A percentile compares a stretch with the other conserved stretches of the same genome.
Evolutionary conservation across 192 early-diverging fungal genomes (phyloP).

Genomic region (Borealophlyctis nickersoniae): DNA sequence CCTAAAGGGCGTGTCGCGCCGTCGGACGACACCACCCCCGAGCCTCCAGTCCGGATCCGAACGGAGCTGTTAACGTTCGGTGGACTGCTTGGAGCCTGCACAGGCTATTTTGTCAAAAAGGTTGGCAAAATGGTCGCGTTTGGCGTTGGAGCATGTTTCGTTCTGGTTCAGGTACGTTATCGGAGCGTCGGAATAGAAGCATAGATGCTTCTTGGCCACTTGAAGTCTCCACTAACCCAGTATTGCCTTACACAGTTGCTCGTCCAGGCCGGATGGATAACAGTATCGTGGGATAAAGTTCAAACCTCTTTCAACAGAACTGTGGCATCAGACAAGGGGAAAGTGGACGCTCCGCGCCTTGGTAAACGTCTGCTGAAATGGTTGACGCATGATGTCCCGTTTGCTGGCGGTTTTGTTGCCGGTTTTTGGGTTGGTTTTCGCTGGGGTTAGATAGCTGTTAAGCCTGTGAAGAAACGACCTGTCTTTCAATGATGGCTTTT

Average conservation of each 20-base stretch:
- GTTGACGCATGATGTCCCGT: slow-evolving; percentile 24
- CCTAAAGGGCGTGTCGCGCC: not conserved
- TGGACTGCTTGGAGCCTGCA: slow-evolving; percentile 15
- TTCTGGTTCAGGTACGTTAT: slow-evolving; percentile 19
- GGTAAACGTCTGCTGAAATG: slow-evolving; percentile 6
- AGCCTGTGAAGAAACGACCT: no score
- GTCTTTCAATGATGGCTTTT: no score
- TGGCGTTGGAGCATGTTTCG: slow-evolving; percentile 17
- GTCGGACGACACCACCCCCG: not conserved
- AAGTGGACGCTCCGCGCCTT: not conserved
- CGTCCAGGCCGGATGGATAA: slow-evolving; percentile 17
- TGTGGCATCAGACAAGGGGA: slow-evolving; percentile 5
- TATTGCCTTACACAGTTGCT: slow-evolving; percentile 1
- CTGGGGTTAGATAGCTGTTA: slow-evolving; percentile 14
- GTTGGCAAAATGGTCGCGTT: slow-evolving; percentile 26
- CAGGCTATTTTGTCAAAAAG: slow-evolving; percentile 22
- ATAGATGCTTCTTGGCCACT: not conserved
- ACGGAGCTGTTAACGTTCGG: slow-evolving; percentile 21
- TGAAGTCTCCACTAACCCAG: not conserved
- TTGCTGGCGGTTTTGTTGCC: slow-evolving; percentile 17
- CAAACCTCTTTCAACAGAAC: slow-evolving; percentile 6
- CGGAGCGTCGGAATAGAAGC: not conserved
- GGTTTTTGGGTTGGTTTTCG: slow-evolving; percentile 24
- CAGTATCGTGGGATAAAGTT: slow-evolving; percentile 14
- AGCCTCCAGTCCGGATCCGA: not conserved